These are phyloP conservation scores for Carex cristatella DNA, from an alignment of 176 grass and related monocot genomes.

Conservation along the genomic window DNA sequence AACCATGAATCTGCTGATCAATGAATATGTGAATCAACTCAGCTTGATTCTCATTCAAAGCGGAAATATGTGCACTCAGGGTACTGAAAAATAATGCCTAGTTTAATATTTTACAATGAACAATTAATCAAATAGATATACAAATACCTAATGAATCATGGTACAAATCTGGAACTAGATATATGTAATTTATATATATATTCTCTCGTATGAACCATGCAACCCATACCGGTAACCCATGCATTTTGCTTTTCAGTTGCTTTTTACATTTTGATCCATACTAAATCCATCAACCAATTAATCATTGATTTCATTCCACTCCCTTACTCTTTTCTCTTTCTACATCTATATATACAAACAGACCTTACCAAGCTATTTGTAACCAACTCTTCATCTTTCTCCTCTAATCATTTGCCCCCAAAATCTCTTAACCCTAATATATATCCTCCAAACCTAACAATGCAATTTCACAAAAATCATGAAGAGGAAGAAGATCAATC, in stretches of 20 bases:
- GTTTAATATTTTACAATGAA: neutral
- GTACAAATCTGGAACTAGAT: neutral
- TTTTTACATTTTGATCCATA: neutral
- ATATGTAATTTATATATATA: neutral
- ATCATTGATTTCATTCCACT: constrained; percentile 26
- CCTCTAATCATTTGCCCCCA: neutral
- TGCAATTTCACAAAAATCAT: constrained; percentile 18
- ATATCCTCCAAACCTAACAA: constrained; percentile 14
- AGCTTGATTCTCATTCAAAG: too few species aligned
- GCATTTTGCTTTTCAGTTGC: constrained; percentile 7
- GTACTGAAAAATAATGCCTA: too few species aligned
- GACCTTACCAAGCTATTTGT: neutral
- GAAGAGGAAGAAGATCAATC: constrained; percentile 47
- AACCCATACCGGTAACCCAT: constrained; percentile 10
- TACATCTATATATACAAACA: constrained; percentile 25
- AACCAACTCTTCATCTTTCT: neutral
- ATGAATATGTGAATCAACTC: too few species aligned
- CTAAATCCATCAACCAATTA: constrained; percentile 22
- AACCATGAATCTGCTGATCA: too few species aligned
- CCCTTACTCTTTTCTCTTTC: neutral
- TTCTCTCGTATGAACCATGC: neutral
- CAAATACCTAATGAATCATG: neutral
- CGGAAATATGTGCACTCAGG: too few species aligned
- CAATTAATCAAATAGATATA: neutral
- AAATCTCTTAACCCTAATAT: constrained; percentile 3